Evolutionary conservation across 495 filamentous ascomycete species (phyloP), one percentile per base, ranked within the genome.

Genomic region (Filosporella fistucella): DNA sequence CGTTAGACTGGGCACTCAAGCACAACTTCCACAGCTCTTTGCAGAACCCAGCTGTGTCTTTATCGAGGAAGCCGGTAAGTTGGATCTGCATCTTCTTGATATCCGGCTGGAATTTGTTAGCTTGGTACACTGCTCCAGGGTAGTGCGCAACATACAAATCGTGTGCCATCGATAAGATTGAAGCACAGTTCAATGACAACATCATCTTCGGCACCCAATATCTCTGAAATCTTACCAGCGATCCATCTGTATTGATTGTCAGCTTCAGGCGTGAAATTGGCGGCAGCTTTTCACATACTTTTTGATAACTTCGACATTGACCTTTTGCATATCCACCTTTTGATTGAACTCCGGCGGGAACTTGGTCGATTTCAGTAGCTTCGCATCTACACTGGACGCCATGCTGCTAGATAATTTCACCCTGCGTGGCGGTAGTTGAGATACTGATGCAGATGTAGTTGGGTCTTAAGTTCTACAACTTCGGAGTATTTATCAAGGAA

Each of bases 231-330:
- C 62, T 83, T 86, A 48, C 79, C 78, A 2, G 88, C 84, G 61
- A 97, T 95, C 93, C 93, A 98, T 68, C 90, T 96, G 57, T 33
- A 54, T 30, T 14, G 17, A 17, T 4, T 35, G 44, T 25, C 7
- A 24, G 13, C 20, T 28, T 16, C 14, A 24, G 30, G 13, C n/a
- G n/a, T 12, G 18, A n/a, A 12, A n/a, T 10, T 39, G 25, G 32
- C n/a, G n/a, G n/a, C 6, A 24, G 4, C 16, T 20, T 36, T 33
- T 42, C 35, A 63, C 78, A 55, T 62, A 95, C 89, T 89, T 94
- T 75, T 96, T 96, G 82, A 97, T 91, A 47, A 97, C 88, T 65
- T 94, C 90, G 18, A 95, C 72, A 57, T 96, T 96, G 62, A 97
- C 88, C 70, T 97, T 99, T 48, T 79, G 78, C 84, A 93, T 94